Evolutionary conservation across 257 asterid genomes (phyloP), one percentile per base, ranked within the genome.

Genomic region (Penstemon davidsonii): DNA sequence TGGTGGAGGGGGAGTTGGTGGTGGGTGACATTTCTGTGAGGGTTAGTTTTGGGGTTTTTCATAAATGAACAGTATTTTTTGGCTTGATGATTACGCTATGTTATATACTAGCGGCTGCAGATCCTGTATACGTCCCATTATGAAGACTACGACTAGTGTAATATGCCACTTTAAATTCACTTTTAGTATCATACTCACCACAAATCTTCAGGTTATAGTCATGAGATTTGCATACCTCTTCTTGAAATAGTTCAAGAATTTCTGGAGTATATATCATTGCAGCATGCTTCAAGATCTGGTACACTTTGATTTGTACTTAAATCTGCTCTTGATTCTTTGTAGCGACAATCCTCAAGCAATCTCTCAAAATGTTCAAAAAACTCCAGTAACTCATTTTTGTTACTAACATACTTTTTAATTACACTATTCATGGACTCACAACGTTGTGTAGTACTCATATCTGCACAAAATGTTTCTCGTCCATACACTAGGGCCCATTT

Each of bases 271-370:
- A 54, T 15, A 54, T 33, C 15, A 8, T 6, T 12, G 59, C 1
- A 6, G 59, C 38, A 15, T 54, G 59, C 59, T 54, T 54, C 3
- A 15, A 6, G 15, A 54, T 54, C 15, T 54, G 59, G 59, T 18
- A 33, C 15, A 18, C 59, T 54, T 3, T 54, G 59, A 54, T 18
- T 12, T 54, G 59, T 54, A 6, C 25, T 3, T 5, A 54, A 54
- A 18, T 54, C 59, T 54, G 36, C 59, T 15, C 25, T 54, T 8
- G 36, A 54, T 54, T 54, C 59, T 8, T 54, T 54, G 59, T 54
- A 54, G 59, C 4, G 36, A 33, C 36, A 7, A 3, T 54, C 25
- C 38, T 15, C 15, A 25, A 15, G 18, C 18, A 15, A 15, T 15
- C 18, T 15, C 18, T 15, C 18, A 15, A 15, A 15, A 15, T 15